Evolutionary conservation across 2,329 filamentous ascomycete genomes (phyloP).

Genomic region (Cladophialophora bantiana): DNA sequence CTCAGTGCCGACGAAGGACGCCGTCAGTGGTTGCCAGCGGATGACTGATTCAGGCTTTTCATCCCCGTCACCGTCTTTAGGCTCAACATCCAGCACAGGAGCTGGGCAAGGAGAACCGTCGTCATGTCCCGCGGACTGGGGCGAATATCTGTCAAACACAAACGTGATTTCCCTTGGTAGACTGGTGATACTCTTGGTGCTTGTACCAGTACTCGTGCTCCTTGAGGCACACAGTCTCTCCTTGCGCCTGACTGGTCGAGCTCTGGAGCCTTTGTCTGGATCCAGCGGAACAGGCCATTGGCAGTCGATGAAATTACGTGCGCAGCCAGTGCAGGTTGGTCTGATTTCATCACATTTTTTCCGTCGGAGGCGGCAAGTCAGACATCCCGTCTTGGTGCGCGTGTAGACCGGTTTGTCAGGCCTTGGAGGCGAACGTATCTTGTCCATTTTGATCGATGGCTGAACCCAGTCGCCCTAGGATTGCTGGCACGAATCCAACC

Average conservation of each 20-base stretch:
- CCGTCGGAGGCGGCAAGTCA: conserved; percentile 45
- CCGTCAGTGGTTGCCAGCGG: conserved; percentile 10
- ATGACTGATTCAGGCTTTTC: conserved; percentile 10
- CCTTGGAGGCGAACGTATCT: background rate
- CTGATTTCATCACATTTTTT: conserved; percentile 52
- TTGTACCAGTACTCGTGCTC: background rate
- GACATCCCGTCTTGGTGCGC: conserved; percentile 44
- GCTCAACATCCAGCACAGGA: background rate
- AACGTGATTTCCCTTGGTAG: background rate
- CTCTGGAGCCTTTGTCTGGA: background rate
- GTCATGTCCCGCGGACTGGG: background rate
- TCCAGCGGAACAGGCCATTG: conserved; percentile 7
- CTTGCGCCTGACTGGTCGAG: background rate
- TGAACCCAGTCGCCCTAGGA: background rate
- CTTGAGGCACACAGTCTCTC: background rate
- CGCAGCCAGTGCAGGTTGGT: conserved; percentile 46
- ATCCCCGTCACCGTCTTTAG: background rate
- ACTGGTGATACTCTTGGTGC: background rate
- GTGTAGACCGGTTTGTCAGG: background rate
- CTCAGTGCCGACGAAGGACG: conserved; percentile 21
- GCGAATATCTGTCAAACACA: background rate
- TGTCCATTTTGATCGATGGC: background rate
- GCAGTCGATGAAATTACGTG: conserved; percentile 21
- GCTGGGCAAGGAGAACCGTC: background rate
- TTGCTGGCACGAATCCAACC: background rate